Evolutionary conservation across 345 rosid species (phyloP).

Genomic region (Syzygium oleosum): DNA sequence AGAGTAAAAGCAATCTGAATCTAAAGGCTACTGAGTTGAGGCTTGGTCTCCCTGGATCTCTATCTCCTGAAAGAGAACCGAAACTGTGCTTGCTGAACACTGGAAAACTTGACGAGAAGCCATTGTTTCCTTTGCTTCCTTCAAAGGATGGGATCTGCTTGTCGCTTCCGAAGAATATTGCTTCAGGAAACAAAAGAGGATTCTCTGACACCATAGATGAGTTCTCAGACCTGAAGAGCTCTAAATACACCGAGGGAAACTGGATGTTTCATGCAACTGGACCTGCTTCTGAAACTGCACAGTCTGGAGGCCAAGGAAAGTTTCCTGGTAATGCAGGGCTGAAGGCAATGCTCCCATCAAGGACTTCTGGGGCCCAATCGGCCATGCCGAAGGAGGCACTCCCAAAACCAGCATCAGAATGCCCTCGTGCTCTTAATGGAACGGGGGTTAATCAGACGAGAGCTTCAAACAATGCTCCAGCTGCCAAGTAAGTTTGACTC

Average conservation of each 20-base stretch:
- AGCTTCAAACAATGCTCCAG: slow-evolving; percentile 43
- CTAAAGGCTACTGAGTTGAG: slow-evolving; percentile 80
- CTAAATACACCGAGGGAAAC: slow-evolving; percentile 42
- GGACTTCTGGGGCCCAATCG: slow-evolving; percentile 23
- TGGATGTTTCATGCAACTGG: slow-evolving; percentile 50
- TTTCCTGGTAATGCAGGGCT: slow-evolving; percentile 35
- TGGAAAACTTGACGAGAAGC: slow-evolving; percentile 59
- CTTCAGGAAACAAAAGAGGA: slow-evolving; percentile 75
- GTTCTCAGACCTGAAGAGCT: slow-evolving; percentile 50
- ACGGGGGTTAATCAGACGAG: slow-evolving; percentile 25
- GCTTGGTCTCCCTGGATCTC: slow-evolving; percentile 84
- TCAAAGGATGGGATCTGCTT: slow-evolving; percentile 43
- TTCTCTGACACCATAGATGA: slow-evolving; percentile 69
- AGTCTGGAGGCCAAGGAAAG: not conserved
- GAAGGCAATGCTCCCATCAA: slow-evolving; percentile 16
- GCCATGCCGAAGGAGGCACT: slow-evolving; percentile 33
- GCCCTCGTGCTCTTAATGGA: slow-evolving; percentile 10
- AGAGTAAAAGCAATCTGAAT: slow-evolving; percentile 47
- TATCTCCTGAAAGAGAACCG: slow-evolving; percentile 53
- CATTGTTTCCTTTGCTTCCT: slow-evolving; percentile 68
- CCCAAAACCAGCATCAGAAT: slow-evolving; percentile 28
- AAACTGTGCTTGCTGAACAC: slow-evolving; percentile 32
- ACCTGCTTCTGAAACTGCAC: slow-evolving; percentile 16
- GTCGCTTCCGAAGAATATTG: slow-evolving; percentile 36
- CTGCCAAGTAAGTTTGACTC: slow-evolving; percentile 55